Evolutionary conservation across 1,284 basidiomycete genomes (phyloP), one percentile per base, ranked within the genome.

Genomic region (Porogramme epimiltina): DNA sequence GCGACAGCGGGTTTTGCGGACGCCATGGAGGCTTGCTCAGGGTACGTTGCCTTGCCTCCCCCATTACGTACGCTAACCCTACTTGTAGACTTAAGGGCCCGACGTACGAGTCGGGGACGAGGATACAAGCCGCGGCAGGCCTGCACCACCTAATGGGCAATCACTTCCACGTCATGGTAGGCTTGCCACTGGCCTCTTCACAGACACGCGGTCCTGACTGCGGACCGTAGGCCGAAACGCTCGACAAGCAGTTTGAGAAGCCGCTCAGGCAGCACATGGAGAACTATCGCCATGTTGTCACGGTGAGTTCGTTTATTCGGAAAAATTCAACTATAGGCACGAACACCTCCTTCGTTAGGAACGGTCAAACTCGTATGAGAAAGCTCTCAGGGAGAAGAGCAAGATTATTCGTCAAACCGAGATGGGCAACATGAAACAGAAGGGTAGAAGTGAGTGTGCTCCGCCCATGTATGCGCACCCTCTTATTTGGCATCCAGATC

Each of bases 61-160:
- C 26, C 41, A 22, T 33, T 20, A 28, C 37, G 18, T 4, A 4
- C 15, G n/a, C 22, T 28, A 10, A 50, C 23, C 37, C 47, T 59
- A 43, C 58, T 19, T 34, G 9, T 57, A 90, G 88, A 52, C 72
- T 91, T 62, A 91, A 95, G 73, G 84, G 93, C 54, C 80, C 91
- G 43, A 74, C 86, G 60, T 85, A 95, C 70, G 83, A 94, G 70
- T 72, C 90, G 42, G 79, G 92, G 58, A 80, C 87, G 55, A 75
- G 89, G 56, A 71, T 92, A 42, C 85, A 94, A 65, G 91, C 90
- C 28, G 85, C 90, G n/a, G 86, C 89, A 16, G 95, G 95, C 2
- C 74, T 97, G 45, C 93, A 97, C 69, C 92, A 94, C 70, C 81
- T 98, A 59, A 89, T 96, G 64, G 87, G 89, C 49, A 96, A 96